Conservation (phyloP, 2,329 filamentous ascomycete genomes). For the Cordyceps javanica region DNA sequence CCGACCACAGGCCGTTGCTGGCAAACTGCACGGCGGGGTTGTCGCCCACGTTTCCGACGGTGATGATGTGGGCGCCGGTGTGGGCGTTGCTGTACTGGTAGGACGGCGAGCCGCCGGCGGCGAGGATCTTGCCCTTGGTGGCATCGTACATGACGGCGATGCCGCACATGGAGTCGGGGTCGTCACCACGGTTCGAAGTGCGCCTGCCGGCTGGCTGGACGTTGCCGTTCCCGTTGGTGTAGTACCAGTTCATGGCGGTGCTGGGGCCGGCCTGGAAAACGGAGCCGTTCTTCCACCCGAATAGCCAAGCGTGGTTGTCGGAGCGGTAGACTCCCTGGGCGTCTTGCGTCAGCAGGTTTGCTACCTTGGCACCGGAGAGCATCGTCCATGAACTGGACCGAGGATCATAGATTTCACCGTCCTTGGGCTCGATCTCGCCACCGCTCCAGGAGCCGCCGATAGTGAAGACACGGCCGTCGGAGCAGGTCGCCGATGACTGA, state of each 20-base stretch:
- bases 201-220: constrained; percentile 33
- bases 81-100: constrained; percentile 39
- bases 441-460: constrained; percentile 52
- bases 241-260: constrained; percentile 52
- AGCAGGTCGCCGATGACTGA: constrained; percentile 43
- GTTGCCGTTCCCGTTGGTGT: constrained; percentile 36
- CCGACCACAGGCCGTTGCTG: constrained; percentile 26
- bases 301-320: constrained; percentile 28
- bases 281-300: constrained; percentile 38
- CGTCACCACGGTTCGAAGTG: constrained; percentile 23
- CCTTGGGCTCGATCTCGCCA: constrained; percentile 38
- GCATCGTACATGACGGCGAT: constrained; percentile 54
- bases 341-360: constrained; percentile 44
- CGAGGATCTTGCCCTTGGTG: constrained; percentile 49
- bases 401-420: constrained; percentile 49
- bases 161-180: constrained; percentile 47
- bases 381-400: constrained; percentile 39
- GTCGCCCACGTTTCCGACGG: constrained; percentile 29
- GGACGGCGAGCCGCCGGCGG: constrained; percentile 40
- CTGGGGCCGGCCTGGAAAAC: constrained; percentile 52
- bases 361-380: constrained; percentile 36
- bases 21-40: background rate
- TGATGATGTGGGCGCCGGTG: constrained; percentile 42
- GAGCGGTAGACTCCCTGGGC: constrained; percentile 44
- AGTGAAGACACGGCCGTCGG: constrained; percentile 49